Conservation (phyloP, 257 asterid species). For the Primulina huaijiensis region DNA sequence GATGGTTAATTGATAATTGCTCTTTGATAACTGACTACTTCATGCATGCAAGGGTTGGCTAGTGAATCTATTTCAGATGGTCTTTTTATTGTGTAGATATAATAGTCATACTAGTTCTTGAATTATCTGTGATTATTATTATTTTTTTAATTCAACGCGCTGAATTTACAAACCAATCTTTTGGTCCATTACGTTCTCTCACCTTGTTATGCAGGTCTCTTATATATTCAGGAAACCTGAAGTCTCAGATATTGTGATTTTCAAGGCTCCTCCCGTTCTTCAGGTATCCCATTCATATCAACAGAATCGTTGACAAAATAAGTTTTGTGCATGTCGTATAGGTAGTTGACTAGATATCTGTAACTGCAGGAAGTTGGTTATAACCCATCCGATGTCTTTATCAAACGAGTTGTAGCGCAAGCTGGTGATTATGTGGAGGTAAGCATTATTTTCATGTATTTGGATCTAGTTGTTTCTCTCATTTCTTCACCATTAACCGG, state of each 20-base stretch:
- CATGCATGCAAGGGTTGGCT: not conserved
- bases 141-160: not conserved
- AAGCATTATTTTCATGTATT: constrained; percentile 22
- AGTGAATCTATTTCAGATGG: not conserved
- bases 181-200: constrained; percentile 8
- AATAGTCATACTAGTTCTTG: not conserved
- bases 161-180: constrained; percentile 10
- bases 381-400: constrained; percentile 68
- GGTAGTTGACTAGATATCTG: constrained; percentile 11
- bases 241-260: constrained; percentile 59
- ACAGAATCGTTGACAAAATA: not conserved
- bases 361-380: constrained; percentile 62
- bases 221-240: constrained; percentile 57
- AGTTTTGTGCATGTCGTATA: not conserved
- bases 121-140: not conserved
- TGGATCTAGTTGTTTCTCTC: constrained; percentile 14
- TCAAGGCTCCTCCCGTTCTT: constrained; percentile 78
- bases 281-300: constrained; percentile 46
- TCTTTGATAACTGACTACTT: not conserved
- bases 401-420: constrained; percentile 86
- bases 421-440: constrained; percentile 93
- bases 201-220: constrained; percentile 59
- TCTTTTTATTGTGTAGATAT: not conserved
- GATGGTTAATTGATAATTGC: not conserved
- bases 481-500: constrained; percentile 9